Percentiles rank a stretch among this genome's conserved stretches.
Evolutionary conservation across 768 basidiomycete species (phyloP).

Genomic region (Pulveroboletus sp.): DNA sequence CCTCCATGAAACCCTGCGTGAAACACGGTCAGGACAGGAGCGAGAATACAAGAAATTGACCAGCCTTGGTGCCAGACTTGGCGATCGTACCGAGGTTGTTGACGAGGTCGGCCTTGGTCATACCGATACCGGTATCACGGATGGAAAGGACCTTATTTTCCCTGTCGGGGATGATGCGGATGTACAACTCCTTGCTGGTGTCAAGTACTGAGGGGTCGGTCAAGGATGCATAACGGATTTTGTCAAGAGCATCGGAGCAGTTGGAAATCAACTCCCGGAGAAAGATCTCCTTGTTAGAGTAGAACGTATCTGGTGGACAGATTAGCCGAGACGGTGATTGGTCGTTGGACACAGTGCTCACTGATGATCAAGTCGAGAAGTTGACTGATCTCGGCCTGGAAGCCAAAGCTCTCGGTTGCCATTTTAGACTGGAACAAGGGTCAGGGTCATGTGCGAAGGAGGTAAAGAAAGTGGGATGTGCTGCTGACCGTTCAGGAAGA

Average conservation of each 20-base stretch:
- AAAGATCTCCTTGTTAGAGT: conserved; percentile 99
- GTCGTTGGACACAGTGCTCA: conserved; percentile 35
- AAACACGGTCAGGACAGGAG: conserved; percentile 9
- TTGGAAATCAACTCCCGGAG: conserved; percentile 98
- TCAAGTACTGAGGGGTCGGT: conserved; percentile 92
- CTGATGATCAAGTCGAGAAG: conserved; percentile 98
- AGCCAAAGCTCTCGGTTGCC: conserved; percentile 87
- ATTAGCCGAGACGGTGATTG: conserved; percentile 4
- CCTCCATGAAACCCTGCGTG: conserved; percentile 96
- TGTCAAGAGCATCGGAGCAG: conserved; percentile 96
- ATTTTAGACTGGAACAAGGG: conserved; percentile 35
- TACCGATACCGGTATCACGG: conserved; percentile 96
- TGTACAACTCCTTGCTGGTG: conserved; percentile 85
- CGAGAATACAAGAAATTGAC: conserved; percentile 8
- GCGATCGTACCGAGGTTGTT: conserved; percentile 98
- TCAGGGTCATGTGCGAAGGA: conserved; percentile 18
- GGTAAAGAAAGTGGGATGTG: not conserved
- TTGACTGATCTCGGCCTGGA: conserved; percentile 99
- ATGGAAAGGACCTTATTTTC: conserved; percentile 88
- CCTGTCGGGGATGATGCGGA: conserved; percentile 93
- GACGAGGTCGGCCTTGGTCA: conserved; percentile 99
- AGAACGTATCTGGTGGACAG: conserved; percentile 80
- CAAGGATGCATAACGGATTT: conserved; percentile 94
- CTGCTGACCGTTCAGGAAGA: conserved; percentile 14
- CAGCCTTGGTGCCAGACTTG: conserved; percentile 88